Percentiles rank a stretch among this genome's conserved stretches.
Evolutionary conservation across 2,329 filamentous ascomycete genomes (phyloP).

Genomic region (Tympanopsis confertula): DNA sequence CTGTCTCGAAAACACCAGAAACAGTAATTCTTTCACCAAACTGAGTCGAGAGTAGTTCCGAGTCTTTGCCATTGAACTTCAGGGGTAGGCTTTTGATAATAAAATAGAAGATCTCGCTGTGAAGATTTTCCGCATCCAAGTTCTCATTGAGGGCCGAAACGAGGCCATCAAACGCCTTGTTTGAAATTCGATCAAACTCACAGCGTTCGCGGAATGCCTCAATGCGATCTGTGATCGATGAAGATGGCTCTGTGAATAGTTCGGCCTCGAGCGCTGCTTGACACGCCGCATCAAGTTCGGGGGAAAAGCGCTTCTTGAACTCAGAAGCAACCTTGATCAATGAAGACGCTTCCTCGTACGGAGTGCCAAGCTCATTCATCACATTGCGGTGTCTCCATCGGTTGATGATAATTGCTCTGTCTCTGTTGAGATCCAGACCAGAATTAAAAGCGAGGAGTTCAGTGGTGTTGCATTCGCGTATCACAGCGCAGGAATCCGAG

Average conservation of each 20-base stretch:
- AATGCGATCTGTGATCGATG: conserved; percentile 34
- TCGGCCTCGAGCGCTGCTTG: conserved; percentile 33
- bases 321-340: conserved; percentile 34
- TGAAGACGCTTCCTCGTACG: conserved; percentile 25
- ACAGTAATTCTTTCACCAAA: conserved; percentile 40
- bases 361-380: conserved; percentile 16
- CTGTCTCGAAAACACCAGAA: conserved; percentile 40
- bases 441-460: conserved; percentile 41
- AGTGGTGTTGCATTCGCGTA: conserved; percentile 42
- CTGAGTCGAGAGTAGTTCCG: conserved; percentile 27
- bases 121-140: conserved; percentile 28
- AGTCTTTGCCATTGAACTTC: conserved; percentile 18
- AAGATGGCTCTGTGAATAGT: conserved; percentile 33
- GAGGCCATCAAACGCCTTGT: conserved; percentile 37
- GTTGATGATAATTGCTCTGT: background rate
- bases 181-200: conserved; percentile 39
- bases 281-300: conserved; percentile 30
- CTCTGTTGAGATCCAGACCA: conserved; percentile 5
- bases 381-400: background rate
- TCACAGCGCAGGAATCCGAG: conserved; percentile 41
- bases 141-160: conserved; percentile 34
- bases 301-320: conserved; percentile 32
- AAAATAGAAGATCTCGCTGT: conserved; percentile 36
- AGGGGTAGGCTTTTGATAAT: conserved; percentile 35
- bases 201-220: conserved; percentile 38